Percentiles rank a stretch among this genome's conserved stretches.
Evolutionary conservation across 192 early-diverging fungal genomes (phyloP).

Genomic region (Podila verticillata): DNA sequence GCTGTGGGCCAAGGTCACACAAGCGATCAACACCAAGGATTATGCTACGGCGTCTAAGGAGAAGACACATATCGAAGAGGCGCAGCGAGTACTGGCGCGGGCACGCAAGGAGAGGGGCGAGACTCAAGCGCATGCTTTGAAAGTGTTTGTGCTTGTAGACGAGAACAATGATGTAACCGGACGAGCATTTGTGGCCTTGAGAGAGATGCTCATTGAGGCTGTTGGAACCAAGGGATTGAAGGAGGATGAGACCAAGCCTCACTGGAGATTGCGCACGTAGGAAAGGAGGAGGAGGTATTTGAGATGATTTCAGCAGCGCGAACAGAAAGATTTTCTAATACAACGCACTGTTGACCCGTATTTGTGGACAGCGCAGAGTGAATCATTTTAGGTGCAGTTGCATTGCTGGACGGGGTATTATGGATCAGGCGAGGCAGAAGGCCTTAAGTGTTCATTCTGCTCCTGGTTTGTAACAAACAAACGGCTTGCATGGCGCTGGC

Average conservation of each 20-base stretch:
- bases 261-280: slow-evolving; percentile 32
- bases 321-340: too few relatives aligned
- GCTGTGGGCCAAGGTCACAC: slow-evolving; percentile 76
- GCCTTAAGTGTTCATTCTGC: too few relatives aligned
- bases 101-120: slow-evolving; percentile 61
- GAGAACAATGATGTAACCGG: slow-evolving; percentile 21
- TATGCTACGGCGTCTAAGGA: slow-evolving; percentile 72
- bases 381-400: too few relatives aligned
- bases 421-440: too few relatives aligned
- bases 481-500: too few relatives aligned
- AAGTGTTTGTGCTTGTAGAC: slow-evolving; percentile 26
- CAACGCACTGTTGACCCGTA: too few relatives aligned
- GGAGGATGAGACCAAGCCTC: slow-evolving; percentile 36
- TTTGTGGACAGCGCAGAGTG: too few relatives aligned
- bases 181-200: slow-evolving; percentile 7
- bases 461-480: too few relatives aligned
- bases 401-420: too few relatives aligned
- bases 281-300: background rate
- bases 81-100: slow-evolving; percentile 70
- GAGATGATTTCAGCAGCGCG: too few relatives aligned
- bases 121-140: slow-evolving; percentile 36
- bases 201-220: slow-evolving; percentile 4
- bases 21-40: slow-evolving; percentile 71
- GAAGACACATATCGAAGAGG: slow-evolving; percentile 75
- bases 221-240: slow-evolving; percentile 27